phyloP scores from a whole-genome alignment of 345 rosid genomes.

The Garcia nutans region DNA sequence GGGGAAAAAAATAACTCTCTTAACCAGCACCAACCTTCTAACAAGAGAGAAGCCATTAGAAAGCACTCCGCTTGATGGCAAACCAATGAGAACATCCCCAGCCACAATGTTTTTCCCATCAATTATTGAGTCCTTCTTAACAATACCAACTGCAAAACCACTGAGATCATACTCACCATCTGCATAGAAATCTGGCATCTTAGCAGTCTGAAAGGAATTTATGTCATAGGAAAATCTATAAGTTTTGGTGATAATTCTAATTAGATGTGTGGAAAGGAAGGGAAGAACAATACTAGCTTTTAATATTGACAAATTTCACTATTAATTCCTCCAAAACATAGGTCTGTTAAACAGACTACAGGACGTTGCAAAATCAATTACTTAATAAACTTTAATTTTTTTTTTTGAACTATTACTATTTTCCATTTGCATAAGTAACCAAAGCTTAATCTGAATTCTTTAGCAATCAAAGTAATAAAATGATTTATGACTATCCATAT shows the following conservation, averaged over 20 bases:
- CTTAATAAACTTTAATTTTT: background rate
- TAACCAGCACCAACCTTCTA: slow-evolving; percentile 49
- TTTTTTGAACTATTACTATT: background rate
- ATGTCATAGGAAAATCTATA: background rate
- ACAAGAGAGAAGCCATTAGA: slow-evolving; percentile 95
- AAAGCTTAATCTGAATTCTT: background rate
- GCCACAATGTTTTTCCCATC: slow-evolving; percentile 75
- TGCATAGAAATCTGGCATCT: slow-evolving; percentile 91
- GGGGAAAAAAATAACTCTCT: background rate
- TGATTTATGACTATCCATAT: background rate
- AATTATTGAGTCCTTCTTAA: slow-evolving; percentile 72
- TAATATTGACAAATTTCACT: background rate
- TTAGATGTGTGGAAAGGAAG: background rate
- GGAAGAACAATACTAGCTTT: background rate
- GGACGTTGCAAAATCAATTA: background rate
- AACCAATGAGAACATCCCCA: slow-evolving; percentile 80
- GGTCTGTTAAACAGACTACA: background rate
- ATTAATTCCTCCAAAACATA: background rate
- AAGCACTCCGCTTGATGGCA: slow-evolving; percentile 93
- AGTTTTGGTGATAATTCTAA: background rate
- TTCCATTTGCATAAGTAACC: background rate
- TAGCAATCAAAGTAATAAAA: background rate
- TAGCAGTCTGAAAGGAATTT: slow-evolving; percentile 65
- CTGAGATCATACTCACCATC: slow-evolving; percentile 88
- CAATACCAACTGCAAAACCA: slow-evolving; percentile 90